A percentile compares a stretch with the other conserved stretches of the same genome.
Evolutionary conservation across 805 yeast species (phyloP).

Genomic region (Babjeviella inositovora): DNA sequence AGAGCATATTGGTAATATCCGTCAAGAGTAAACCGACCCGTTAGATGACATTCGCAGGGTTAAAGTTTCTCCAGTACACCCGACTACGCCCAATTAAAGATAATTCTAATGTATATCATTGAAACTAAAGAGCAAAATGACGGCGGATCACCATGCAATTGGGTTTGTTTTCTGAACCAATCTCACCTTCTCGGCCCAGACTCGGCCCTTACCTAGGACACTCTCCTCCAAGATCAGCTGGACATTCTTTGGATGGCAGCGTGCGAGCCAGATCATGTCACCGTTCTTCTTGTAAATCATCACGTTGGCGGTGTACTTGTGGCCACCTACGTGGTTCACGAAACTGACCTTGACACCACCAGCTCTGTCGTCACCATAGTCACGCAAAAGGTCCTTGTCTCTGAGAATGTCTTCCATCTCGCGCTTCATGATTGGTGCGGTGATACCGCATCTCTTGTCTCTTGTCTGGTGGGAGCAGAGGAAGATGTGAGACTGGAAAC

Average conservation of each 20-base stretch:
- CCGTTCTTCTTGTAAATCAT: slow-evolving; percentile 57
- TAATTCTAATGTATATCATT: background rate
- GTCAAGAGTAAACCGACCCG: too few relatives aligned
- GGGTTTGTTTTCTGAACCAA: slow-evolving; percentile 34
- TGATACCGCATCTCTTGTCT: slow-evolving; percentile 85
- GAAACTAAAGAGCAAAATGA: background rate
- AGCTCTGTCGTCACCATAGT: slow-evolving; percentile 56
- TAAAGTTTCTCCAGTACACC: too few relatives aligned
- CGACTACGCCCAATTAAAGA: too few relatives aligned
- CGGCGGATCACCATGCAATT: slow-evolving; percentile 40
- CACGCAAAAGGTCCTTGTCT: slow-evolving; percentile 60
- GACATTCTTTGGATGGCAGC: slow-evolving; percentile 66
- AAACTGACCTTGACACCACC: slow-evolving; percentile 60
- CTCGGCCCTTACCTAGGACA: slow-evolving; percentile 47
- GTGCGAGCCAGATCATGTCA: slow-evolving; percentile 77
- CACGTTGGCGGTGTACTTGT: slow-evolving; percentile 85
- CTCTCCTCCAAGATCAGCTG: slow-evolving; percentile 65
- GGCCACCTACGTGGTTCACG: slow-evolving; percentile 91
- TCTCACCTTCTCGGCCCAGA: slow-evolving; percentile 59
- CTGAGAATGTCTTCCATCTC: slow-evolving; percentile 63
- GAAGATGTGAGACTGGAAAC: slow-evolving; percentile 33
- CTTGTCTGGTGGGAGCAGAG: slow-evolving; percentile 84
- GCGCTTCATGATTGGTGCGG: slow-evolving; percentile 81
- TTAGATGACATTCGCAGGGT: too few relatives aligned
- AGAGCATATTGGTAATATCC: too few relatives aligned